phyloP scores from a whole-genome alignment of 495 filamentous ascomycete genomes.

The Neurospora tetrasperma region DNA sequence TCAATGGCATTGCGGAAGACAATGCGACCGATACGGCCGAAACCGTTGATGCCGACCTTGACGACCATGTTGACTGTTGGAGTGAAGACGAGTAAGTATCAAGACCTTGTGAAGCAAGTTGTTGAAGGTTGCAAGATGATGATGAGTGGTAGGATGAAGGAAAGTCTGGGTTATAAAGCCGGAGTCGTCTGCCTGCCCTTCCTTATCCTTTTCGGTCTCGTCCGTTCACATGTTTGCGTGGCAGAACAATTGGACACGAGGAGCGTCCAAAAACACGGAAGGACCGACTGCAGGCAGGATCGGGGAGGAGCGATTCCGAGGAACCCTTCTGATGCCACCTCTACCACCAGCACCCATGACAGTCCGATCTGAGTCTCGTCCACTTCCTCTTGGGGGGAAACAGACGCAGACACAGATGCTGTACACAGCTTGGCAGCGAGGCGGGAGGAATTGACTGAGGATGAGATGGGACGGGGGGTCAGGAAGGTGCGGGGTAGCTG shows the following conservation, averaged over 20 bases:
- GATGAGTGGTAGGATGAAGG: background rate
- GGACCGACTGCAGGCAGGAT: background rate
- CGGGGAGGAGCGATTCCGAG: background rate
- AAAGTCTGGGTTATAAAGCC: background rate
- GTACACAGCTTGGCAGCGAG: background rate
- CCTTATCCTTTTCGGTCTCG: background rate
- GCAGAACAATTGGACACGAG: background rate
- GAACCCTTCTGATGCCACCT: too few relatives aligned
- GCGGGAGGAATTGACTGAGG: background rate
- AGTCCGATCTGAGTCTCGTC: background rate
- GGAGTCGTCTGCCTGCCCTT: background rate
- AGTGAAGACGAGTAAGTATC: background rate
- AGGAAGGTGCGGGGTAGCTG: background rate
- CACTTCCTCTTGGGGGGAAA: background rate
- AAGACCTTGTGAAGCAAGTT: background rate
- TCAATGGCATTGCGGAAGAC: slow-evolving; percentile 68
- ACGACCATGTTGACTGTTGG: slow-evolving; percentile 33
- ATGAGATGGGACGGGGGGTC: background rate
- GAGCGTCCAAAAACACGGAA: background rate
- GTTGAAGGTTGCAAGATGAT: background rate
- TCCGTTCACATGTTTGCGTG: background rate
- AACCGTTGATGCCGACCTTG: slow-evolving; percentile 97
- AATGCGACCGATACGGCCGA: slow-evolving; percentile 98
- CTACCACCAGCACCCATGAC: background rate
- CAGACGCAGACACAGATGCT: background rate